A percentile compares a stretch with the other conserved stretches of the same genome.
These are phyloP conservation scores for Nannizziopsis arthrosporioides DNA, from an alignment of 2,329 filamentous ascomycete genomes.

Conservation along the genomic window DNA sequence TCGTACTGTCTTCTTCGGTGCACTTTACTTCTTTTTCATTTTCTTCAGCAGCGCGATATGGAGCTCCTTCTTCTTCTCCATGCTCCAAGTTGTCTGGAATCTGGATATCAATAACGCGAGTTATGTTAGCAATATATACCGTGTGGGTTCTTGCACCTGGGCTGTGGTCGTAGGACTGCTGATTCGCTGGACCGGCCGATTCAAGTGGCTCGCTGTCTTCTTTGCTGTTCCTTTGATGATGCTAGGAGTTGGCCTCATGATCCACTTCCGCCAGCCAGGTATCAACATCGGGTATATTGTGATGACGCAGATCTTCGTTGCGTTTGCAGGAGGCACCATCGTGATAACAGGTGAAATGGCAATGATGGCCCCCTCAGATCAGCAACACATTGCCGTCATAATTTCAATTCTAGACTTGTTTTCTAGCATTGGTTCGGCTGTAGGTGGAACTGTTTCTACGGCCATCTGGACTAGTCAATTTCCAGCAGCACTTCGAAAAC, in stretches of 20 bases:
- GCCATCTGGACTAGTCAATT: constrained; percentile 25
- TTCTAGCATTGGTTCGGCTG: constrained; percentile 21
- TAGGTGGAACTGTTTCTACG: constrained; percentile 21
- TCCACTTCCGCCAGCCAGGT: constrained; percentile 41
- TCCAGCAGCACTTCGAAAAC: constrained; percentile 12
- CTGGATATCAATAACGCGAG: constrained; percentile 32
- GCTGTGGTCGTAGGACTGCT: constrained; percentile 35
- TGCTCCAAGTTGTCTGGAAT: constrained; percentile 42
- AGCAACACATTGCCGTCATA: constrained; percentile 39
- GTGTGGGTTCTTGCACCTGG: constrained; percentile 41
- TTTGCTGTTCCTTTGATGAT: constrained; percentile 40
- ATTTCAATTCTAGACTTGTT: constrained; percentile 22
- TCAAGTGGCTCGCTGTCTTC: constrained; percentile 41
- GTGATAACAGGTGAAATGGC: constrained; percentile 45
- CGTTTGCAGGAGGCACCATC: constrained; percentile 41
- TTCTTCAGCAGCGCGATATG: constrained; percentile 40
- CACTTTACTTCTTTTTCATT: constrained; percentile 35
- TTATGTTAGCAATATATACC: constrained; percentile 38
- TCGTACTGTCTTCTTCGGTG: constrained; percentile 41
- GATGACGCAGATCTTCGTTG: constrained; percentile 43
- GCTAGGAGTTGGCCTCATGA: constrained; percentile 42
- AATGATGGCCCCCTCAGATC: constrained; percentile 42
- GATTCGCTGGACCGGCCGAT: constrained; percentile 38
- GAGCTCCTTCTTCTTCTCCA: constrained; percentile 42
- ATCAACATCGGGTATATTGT: constrained; percentile 39